Evolutionary conservation across 257 asterid species (phyloP), one percentile per base, ranked within the genome.

Genomic region (Rehmannia glutinosa): DNA sequence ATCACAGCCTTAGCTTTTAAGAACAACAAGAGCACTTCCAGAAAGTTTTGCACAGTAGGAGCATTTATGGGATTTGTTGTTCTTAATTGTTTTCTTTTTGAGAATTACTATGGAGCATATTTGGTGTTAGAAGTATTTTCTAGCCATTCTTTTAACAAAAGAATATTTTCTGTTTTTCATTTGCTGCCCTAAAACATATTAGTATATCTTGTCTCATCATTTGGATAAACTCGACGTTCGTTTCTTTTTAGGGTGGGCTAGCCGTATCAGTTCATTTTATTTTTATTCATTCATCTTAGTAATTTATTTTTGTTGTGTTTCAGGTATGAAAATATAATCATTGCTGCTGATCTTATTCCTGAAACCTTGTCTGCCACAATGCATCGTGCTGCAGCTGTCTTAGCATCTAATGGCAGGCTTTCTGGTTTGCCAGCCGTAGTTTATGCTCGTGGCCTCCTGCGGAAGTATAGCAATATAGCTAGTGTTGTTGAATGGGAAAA

Each of bases 401-500:
- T 87, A 83, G 78, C 86, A 46, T 80, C 90, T 36, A 87, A 82
- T 24, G 90, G 96, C 58, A 78, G 90, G 77, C 75, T 86, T 62
- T 78, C 86, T 20, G 78, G 88, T 30, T 83, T 88, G 58, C 80
- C 87, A 39, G 54, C 89, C 53, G 56, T 89, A 58, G 72, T 74
- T 41, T 89, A 84, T 77, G 88, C 87, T 8, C 83, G 92, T 30
- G 70, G 84, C 47, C 79, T 89, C 65, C 69, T 83, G 75, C 84
- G 75, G 77, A 89, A 82, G 75, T 87, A 83, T 75, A 75, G 84
- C 50, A 81, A 69, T n/a, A 81, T 82, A 49, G 75, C 75, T 32
- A 83, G 90, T 72, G 95, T 86, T 63, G 56, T 76, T 75, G 88
- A 89, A 73, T 89, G 96, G 88, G 87, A 84, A 59, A 89, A 87